Evolutionary conservation across 345 rosid genomes (phyloP).

Genomic region (Aethionema arabicum): DNA sequence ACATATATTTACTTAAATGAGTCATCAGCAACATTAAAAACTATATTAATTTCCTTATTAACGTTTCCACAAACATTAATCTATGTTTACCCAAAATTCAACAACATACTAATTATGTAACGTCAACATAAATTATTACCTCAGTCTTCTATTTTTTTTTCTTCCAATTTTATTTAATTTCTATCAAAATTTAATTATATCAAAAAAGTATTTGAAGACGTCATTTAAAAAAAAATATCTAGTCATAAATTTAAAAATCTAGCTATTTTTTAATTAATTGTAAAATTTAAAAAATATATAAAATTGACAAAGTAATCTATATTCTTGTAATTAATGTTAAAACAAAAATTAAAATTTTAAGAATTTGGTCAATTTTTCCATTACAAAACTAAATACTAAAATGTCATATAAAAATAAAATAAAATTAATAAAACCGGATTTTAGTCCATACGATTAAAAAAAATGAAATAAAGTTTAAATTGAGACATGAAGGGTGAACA

Average conservation of each 20-base stretch:
- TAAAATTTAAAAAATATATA: too few species aligned
- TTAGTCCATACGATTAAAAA: too few species aligned
- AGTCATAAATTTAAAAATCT: slow-evolving; percentile 12
- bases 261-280: background rate
- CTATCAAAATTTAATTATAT: background rate
- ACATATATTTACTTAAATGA: slow-evolving; percentile 13
- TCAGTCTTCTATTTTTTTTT: slow-evolving; percentile 19
- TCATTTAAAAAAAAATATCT: background rate
- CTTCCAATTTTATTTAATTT: background rate
- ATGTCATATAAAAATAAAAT: too few species aligned
- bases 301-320: too few species aligned
- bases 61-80: slow-evolving; percentile 37
- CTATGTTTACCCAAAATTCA: slow-evolving; percentile 38
- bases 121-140: slow-evolving; percentile 24
- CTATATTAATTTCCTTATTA: slow-evolving; percentile 14
- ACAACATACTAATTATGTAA: slow-evolving; percentile 29
- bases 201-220: background rate
- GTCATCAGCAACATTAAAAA: slow-evolving; percentile 7
- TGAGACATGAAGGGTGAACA: background rate
- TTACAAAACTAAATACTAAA: background rate
- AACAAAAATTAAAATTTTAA: background rate
- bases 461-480: background rate
- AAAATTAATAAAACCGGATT: too few species aligned
- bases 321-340: background rate
- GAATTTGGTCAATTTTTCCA: background rate